Evolutionary conservation across 768 basidiomycete genomes (phyloP).

Genomic region (Tylopilus felleus): DNA sequence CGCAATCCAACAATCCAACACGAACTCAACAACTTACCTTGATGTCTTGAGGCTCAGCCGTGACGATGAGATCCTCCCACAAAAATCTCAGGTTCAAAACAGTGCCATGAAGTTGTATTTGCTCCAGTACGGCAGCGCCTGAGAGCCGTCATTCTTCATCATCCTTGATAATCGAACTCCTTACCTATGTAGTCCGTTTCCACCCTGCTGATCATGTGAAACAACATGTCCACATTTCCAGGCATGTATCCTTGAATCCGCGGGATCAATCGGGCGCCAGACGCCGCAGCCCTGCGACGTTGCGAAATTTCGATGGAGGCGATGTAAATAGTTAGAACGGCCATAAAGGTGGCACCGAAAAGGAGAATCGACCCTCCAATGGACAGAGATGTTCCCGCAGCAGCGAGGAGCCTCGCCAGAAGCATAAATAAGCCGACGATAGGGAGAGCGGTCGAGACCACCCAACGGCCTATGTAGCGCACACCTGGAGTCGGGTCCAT

Average conservation of each 20-base stretch:
- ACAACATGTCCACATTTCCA: constrained; percentile 36
- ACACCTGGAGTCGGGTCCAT: too few relatives aligned
- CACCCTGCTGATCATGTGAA: constrained; percentile 13
- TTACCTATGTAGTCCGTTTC: constrained; percentile 37
- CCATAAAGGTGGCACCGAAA: constrained; percentile 2
- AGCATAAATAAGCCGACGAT: constrained; percentile 14
- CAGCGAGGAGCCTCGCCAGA: constrained; percentile 4
- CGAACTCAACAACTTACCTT: constrained; percentile 25
- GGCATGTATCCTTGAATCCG: constrained; percentile 29
- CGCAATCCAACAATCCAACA: neutral
- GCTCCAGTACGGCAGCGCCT: constrained; percentile 28
- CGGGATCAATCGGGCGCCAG: constrained; percentile 32
- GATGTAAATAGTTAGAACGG: neutral
- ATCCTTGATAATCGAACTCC: neutral
- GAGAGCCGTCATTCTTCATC: neutral
- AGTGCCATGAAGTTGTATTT: constrained; percentile 24
- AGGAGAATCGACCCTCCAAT: constrained; percentile 1
- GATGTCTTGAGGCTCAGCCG: constrained; percentile 47
- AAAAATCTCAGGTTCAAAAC: constrained; percentile 43
- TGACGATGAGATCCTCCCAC: constrained; percentile 49
- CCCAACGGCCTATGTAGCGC: constrained; percentile 15
- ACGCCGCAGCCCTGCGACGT: constrained; percentile 16
- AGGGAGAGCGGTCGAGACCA: constrained; percentile 13
- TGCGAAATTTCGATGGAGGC: constrained; percentile 7
- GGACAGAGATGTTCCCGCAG: constrained; percentile 12